Evolutionary conservation across 768 basidiomycete genomes (phyloP), one percentile per base, ranked within the genome.

Genomic region (Strobilomyces echinocephalus): DNA sequence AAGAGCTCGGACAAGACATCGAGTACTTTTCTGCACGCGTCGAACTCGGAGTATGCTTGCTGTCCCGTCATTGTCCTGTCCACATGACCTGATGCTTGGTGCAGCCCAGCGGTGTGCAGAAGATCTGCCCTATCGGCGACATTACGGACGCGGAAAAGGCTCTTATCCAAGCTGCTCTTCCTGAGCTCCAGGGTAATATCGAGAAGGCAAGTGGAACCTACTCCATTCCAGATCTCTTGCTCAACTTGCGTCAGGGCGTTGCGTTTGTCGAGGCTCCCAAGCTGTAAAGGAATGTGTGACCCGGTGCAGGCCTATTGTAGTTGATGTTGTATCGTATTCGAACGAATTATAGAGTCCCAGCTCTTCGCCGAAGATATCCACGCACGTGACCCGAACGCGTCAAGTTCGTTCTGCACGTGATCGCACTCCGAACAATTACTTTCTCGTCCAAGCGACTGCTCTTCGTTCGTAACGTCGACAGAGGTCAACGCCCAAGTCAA

Each of bases 11-110:
- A 14, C 66, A 75, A 56, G 79, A 86, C 12, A 68, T 95, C 36
- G 86, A 87, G 44, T 98, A 84, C 79, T 98, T 99, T 79, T 91
- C 92, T 20, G 82, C 85, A 34, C 85, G 81, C 46, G 81, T 99
- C 54, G 86, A 92, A 73, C 85, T 99, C 53, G 93, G 95, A 55
- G 91, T 93, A 69, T 43, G 74, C 66, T 30, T 61, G 1, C 11
- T 21, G 12, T 45, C 16, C 9, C 38, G 46, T 20, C 3, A 38
- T 38, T 31, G 24, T 14, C 35, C 43, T 33, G 26, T 50, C 8
- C 10, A 31, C 30, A 34, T 36, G 36, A 15, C 48, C 48, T 53
- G 38, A 60, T 49, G 35, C 18, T 60, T 48, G 5, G 3, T 31
- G n/a, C 57, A 95, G 92, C 67, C 80, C 51, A 80, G 82, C 54